These are phyloP conservation scores for Corchorus olitorius DNA, from an alignment of 345 rosid species.

Conservation along the genomic window DNA sequence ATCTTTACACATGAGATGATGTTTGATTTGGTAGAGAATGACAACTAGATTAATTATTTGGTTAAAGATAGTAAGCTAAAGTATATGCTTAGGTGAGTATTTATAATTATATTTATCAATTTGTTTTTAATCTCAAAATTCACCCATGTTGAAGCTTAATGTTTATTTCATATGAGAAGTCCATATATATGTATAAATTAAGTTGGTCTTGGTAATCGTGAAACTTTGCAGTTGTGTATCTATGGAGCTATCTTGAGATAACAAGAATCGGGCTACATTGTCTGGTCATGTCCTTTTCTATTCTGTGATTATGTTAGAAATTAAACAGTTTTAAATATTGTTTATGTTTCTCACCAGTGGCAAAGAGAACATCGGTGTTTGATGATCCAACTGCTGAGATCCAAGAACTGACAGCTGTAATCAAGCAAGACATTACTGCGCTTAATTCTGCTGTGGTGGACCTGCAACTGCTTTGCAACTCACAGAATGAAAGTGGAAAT, in stretches of 20 bases:
- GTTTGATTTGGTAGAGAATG: not conserved
- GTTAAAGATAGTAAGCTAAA: not conserved
- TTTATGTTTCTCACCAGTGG: slow-evolving; percentile 42
- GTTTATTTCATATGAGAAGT: not conserved
- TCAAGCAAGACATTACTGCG: slow-evolving; percentile 82
- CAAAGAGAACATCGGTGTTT: slow-evolving; percentile 81
- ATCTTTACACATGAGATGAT: not conserved
- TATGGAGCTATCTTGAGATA: not conserved
- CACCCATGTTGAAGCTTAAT: not conserved
- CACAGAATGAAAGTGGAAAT: slow-evolving; percentile 59
- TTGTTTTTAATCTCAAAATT: not conserved
- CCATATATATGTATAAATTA: not conserved
- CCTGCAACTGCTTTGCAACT: slow-evolving; percentile 64
- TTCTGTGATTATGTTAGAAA: not conserved
- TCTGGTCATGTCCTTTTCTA: not conserved
- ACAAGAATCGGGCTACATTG: not conserved
- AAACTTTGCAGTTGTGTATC: not conserved
- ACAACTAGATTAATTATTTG: not conserved
- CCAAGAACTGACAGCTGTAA: slow-evolving; percentile 71
- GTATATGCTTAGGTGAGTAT: not conserved
- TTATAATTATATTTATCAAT: not conserved
- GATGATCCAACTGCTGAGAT: slow-evolving; percentile 85
- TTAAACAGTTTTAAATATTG: not conserved
- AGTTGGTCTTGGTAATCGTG: not conserved
- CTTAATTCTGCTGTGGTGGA: slow-evolving; percentile 75